Percentiles rank a stretch among this genome's conserved stretches.
These are phyloP conservation scores for Pulveroboletus sp. DNA, from an alignment of 768 basidiomycete species.

Conservation along the genomic window DNA sequence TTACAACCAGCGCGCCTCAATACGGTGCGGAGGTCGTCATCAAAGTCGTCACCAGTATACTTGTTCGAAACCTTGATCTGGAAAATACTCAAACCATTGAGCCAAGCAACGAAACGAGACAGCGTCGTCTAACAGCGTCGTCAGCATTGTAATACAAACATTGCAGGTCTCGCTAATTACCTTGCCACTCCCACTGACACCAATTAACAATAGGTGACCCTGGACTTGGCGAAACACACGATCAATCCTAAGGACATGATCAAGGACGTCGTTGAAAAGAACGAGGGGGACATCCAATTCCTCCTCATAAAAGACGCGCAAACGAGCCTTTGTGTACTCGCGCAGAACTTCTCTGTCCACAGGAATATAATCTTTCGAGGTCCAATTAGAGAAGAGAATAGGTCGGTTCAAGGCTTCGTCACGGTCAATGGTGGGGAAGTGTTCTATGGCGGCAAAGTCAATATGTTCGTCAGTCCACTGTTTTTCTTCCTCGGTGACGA, in stretches of 20 bases:
- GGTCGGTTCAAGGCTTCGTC: constrained; percentile 85
- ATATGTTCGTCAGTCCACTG: constrained; percentile 94
- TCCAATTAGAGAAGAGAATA: constrained; percentile 99
- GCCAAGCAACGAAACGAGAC: constrained; percentile 99
- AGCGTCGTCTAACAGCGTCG: constrained; percentile 71
- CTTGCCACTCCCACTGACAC: constrained; percentile 98
- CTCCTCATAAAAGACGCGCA: constrained; percentile 98
- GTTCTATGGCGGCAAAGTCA: constrained; percentile 73
- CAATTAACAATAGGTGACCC: constrained; percentile 93
- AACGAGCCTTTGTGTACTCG: constrained; percentile 93
- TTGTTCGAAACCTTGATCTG: constrained; percentile 99
- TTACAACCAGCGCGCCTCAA: constrained; percentile 96
- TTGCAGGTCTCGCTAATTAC: constrained; percentile 38
- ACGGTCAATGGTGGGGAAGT: constrained; percentile 90
- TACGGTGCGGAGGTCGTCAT: constrained; percentile 93
- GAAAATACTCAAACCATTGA: constrained; percentile 98
- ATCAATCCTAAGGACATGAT: constrained; percentile 96
- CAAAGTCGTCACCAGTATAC: constrained; percentile 97
- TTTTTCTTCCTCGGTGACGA: constrained; percentile 90
- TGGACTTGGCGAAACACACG: constrained; percentile 98
- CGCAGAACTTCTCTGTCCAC: constrained; percentile 90
- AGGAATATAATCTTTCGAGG: constrained; percentile 92
- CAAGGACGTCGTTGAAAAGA: constrained; percentile 96
- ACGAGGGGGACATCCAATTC: constrained; percentile 97
- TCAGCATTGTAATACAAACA: constrained; percentile 11